These are phyloP conservation scores for Prunus mira DNA, from an alignment of 306 rosid genomes.

Conservation along the genomic window DNA sequence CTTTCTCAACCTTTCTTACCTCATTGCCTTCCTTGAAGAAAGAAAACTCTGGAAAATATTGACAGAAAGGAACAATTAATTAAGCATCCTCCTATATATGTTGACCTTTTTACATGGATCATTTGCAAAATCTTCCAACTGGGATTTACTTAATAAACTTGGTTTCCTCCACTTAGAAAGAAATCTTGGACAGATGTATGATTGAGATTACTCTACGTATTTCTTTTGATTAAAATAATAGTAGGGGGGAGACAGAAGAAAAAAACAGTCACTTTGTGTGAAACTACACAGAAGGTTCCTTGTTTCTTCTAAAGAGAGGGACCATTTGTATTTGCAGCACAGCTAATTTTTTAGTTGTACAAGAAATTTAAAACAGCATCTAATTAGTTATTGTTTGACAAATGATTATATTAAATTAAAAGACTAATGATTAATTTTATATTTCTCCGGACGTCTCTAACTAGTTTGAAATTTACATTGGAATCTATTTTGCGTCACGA, in stretches of 20 bases:
- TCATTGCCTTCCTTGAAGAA: slow-evolving; percentile 33
- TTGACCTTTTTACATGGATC: neutral
- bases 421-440: neutral
- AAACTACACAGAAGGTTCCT: neutral
- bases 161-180: slow-evolving; percentile 26
- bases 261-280: neutral
- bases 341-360: neutral
- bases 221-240: slow-evolving; percentile 20
- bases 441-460: neutral
- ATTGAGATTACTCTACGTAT: slow-evolving; percentile 1
- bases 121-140: neutral
- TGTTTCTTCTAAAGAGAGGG: neutral
- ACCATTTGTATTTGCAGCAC: neutral
- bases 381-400: neutral
- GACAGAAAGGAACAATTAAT: neutral
- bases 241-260: neutral
- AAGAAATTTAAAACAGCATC: neutral
- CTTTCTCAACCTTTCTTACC: slow-evolving; percentile 49
- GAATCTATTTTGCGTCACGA: slow-evolving; percentile 10
- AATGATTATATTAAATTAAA: neutral
- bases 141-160: slow-evolving; percentile 33
- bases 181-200: neutral
- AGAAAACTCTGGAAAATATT: neutral
- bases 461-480: slow-evolving; percentile 2
- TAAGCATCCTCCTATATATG: neutral